A percentile compares a stretch with the other conserved stretches of the same genome.
Evolutionary conservation across 345 rosid genomes (phyloP).

Genomic region (Mangifera indica): DNA sequence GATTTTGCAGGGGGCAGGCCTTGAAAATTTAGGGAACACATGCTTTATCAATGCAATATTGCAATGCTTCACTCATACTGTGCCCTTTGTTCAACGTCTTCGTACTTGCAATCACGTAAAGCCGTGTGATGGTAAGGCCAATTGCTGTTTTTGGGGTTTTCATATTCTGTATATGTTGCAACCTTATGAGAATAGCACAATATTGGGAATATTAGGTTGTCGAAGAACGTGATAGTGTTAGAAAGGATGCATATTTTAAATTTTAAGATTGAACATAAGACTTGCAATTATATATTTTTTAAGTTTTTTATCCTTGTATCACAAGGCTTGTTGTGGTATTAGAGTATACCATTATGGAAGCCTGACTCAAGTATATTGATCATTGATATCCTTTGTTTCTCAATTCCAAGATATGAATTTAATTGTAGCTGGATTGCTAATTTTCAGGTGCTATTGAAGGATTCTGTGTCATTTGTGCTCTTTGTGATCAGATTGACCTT

Average conservation of each 20-base stretch:
- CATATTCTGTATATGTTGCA: too few relatives aligned
- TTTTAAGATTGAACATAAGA: too few relatives aligned
- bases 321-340: too few relatives aligned
- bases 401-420: constrained; percentile 2
- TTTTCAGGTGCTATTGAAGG: constrained; percentile 49
- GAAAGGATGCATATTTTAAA: too few relatives aligned
- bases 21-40: constrained; percentile 71
- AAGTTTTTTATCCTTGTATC: too few relatives aligned
- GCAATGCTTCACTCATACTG: constrained; percentile 90
- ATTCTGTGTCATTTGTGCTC: constrained; percentile 56
- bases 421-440: constrained; percentile 6
- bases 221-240: too few relatives aligned
- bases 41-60: constrained; percentile 83
- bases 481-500: constrained; percentile 51
- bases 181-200: too few relatives aligned
- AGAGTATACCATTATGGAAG: neutral
- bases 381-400: neutral
- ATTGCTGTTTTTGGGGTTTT: neutral
- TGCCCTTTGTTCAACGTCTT: constrained; percentile 62
- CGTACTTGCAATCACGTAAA: constrained; percentile 33
- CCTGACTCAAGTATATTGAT: neutral
- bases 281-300: too few relatives aligned
- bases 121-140: constrained; percentile 46
- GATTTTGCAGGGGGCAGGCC: constrained; percentile 78
- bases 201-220: too few relatives aligned